These are phyloP conservation scores for Pythium dissimile DNA, from an alignment of 352 stramenopile species.

Conservation along the genomic window DNA sequence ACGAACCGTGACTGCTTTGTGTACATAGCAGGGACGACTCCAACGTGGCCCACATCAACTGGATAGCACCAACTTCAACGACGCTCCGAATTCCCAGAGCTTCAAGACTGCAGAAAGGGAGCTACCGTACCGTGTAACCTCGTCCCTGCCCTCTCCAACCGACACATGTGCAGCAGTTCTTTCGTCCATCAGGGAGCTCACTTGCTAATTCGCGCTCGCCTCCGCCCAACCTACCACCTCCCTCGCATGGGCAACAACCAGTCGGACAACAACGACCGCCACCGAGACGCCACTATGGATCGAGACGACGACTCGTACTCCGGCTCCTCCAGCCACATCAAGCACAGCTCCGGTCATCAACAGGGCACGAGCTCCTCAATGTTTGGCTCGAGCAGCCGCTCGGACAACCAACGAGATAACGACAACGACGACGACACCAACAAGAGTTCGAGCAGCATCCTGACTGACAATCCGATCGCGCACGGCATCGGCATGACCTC, in stretches of 20 bases:
- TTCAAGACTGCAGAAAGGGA: too few species aligned
- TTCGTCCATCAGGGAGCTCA: neutral
- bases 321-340: neutral
- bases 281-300: neutral
- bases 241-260: neutral
- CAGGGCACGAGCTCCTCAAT: neutral
- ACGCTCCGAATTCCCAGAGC: too few species aligned
- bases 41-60: too few species aligned
- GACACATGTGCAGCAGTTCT: neutral
- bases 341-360: neutral
- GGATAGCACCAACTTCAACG: too few species aligned
- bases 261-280: neutral
- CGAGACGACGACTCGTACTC: neutral
- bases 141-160: too few species aligned
- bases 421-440: neutral
- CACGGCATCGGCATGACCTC: neutral
- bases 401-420: neutral
- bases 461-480: neutral
- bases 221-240: neutral
- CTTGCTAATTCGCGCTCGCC: neutral
- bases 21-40: too few species aligned
- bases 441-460: neutral
- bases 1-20: too few species aligned
- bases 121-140: too few species aligned
- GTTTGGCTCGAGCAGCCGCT: neutral